Conservation (phyloP, 2,329 filamentous ascomycete species). For the Stagonosporopsis vannaccii region DNA sequence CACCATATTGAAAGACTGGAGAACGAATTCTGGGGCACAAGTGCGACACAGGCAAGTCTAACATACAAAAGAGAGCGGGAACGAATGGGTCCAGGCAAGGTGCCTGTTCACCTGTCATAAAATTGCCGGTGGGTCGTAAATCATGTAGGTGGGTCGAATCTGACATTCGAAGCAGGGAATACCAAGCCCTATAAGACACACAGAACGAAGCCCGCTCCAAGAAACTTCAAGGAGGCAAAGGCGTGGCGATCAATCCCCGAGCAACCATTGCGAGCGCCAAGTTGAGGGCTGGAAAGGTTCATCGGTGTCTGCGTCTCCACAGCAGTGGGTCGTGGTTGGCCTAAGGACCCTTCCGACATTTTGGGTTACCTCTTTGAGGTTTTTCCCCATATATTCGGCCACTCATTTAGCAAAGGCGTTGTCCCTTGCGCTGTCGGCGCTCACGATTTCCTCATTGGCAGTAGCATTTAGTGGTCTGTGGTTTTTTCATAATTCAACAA, state of each 20-base stretch:
- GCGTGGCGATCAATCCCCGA: not conserved
- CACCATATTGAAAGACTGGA: conserved; percentile 1
- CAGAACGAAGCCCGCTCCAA: not conserved
- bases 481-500: not conserved
- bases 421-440: not conserved
- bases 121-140: conserved; percentile 7
- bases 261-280: not conserved
- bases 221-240: not conserved
- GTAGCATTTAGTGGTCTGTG: not conserved
- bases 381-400: not conserved
- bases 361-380: not conserved
- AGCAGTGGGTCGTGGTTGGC: conserved; percentile 1
- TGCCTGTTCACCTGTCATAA: not conserved
- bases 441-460: not conserved
- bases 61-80: not conserved
- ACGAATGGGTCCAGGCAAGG: not conserved
- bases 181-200: not conserved
- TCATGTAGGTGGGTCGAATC: conserved; percentile 3
- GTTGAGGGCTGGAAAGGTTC: not conserved
- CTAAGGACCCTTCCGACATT: not conserved
- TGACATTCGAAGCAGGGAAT: conserved; percentile 2
- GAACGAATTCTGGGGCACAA: not conserved
- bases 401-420: not conserved
- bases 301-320: not conserved
- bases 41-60: not conserved